Conservation (phyloP, 2,329 filamentous ascomycete species). For the Lachnellula occidentalis region DNA sequence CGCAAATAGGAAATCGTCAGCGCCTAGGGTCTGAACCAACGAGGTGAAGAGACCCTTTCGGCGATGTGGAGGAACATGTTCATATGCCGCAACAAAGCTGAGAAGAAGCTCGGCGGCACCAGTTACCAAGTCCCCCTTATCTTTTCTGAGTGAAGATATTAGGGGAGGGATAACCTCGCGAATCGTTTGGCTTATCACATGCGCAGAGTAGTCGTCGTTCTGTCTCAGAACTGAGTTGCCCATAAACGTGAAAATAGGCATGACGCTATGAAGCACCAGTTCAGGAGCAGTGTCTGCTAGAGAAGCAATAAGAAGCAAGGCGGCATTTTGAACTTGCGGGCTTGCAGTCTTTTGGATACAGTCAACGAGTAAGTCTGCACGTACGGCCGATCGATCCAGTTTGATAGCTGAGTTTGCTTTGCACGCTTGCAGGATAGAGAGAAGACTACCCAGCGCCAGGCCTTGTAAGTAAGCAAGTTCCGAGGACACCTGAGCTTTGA, state of each 20-base stretch:
- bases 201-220: constrained; percentile 93
- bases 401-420: constrained; percentile 55
- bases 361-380: constrained; percentile 86
- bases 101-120: constrained; percentile 86
- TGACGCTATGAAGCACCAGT: constrained; percentile 89
- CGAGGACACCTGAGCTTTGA: constrained; percentile 73
- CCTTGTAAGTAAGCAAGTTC: constrained; percentile 89
- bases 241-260: constrained; percentile 99
- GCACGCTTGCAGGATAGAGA: constrained; percentile 76
- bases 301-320: constrained; percentile 79
- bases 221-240: constrained; percentile 85
- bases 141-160: constrained; percentile 76
- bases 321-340: constrained; percentile 89
- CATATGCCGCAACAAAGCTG: constrained; percentile 93
- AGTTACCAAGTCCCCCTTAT: constrained; percentile 69
- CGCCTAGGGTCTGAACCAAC: constrained; percentile 76
- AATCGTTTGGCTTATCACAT: constrained; percentile 93
- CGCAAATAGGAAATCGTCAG: constrained; percentile 82
- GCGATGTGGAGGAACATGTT: constrained; percentile 87
- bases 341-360: constrained; percentile 89
- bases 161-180: constrained; percentile 89
- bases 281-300: constrained; percentile 85
- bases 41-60: constrained; percentile 78
- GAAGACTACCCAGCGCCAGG: constrained; percentile 72
- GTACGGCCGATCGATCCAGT: constrained; percentile 73